phyloP scores from a whole-genome alignment of 2,329 filamentous ascomycete species.

The Aspergillus costaricaensis region DNA sequence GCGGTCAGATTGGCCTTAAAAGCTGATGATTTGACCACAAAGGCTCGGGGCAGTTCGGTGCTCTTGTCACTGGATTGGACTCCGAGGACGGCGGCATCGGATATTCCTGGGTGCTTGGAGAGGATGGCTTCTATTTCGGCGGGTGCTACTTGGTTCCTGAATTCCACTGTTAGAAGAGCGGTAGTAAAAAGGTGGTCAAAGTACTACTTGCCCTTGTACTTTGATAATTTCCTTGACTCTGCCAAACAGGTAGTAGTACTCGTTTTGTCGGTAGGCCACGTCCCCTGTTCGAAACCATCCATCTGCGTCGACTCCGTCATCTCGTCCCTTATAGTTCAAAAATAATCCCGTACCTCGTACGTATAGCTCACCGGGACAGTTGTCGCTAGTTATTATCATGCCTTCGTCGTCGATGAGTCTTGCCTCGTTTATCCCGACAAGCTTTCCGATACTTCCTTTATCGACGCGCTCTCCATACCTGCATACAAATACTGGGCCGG shows the following conservation, averaged over 20 bases:
- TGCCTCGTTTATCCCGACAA: slow-evolving; percentile 28
- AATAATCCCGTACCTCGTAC: slow-evolving; percentile 11
- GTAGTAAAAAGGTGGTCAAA: background rate
- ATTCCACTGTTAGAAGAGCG: background rate
- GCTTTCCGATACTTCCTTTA: slow-evolving; percentile 46
- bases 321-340: slow-evolving; percentile 29
- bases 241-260: slow-evolving; percentile 32
- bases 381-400: background rate
- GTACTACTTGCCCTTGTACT: slow-evolving; percentile 31
- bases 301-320: slow-evolving; percentile 24
- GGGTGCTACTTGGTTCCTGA: slow-evolving; percentile 44
- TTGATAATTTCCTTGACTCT: slow-evolving; percentile 42
- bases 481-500: slow-evolving; percentile 40
- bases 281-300: slow-evolving; percentile 41
- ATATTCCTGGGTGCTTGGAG: slow-evolving; percentile 39
- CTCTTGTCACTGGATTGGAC: slow-evolving; percentile 28
- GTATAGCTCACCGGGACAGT: background rate
- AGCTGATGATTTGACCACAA: slow-evolving; percentile 33
- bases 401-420: slow-evolving; percentile 28
- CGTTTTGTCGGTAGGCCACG: slow-evolving; percentile 24
- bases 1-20: slow-evolving; percentile 23
- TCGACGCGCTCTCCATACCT: slow-evolving; percentile 37
- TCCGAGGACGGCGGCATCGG: slow-evolving; percentile 46
- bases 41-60: slow-evolving; percentile 41
- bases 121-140: slow-evolving; percentile 46